Evolutionary conservation across 2,329 filamentous ascomycete species (phyloP), one percentile per base, ranked within the genome.

Genomic region (Nothomitra cinnamomea): DNA sequence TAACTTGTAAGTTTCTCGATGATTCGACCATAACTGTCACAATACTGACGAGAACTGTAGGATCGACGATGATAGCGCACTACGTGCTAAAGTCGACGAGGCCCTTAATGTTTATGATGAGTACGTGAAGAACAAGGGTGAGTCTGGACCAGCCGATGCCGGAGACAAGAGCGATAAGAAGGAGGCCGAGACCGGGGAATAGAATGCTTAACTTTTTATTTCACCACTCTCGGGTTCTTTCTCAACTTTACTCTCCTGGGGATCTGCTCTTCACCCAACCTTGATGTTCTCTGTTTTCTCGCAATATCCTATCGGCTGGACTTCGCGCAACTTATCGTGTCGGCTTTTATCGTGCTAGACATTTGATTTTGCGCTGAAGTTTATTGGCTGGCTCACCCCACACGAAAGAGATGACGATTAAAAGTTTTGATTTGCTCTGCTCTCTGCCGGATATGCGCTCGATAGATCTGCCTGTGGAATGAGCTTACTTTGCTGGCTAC

Each of bases 61-160:
- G 59, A 87, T 94, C 61, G 86, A 90, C 67, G 88, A 96, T 65
- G 88, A 95, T 49, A 72, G 74, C 62, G 86, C 89, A 66, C 83
- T 98, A 56, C 86, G 87, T 67, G 80, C 83, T 69, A 98, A 98
- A 83, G 92, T 98, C 56, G 87, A 95, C 57, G 92, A 98, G 75
- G 92, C 92, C 60, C 84, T 98, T 67, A 86, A 80, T 61, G 92
- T 98, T 63, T 98, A 96, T 69, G 88, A 98, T 66, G 92, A 98
- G 71, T 98, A 98, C 70, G 83, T 96, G 73, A 96, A 96, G 82
- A 80, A 79, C 65, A 87, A 92, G 68, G 67, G 67, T 58, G 65
- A 62, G 52, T 70, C 72, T 53, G 67, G 25, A n/a, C 52, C 52
- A 3, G 40, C 38, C 22, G 52, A 53, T n/a, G 25, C 45, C 19